phyloP scores from a whole-genome alignment of 305 asterid genomes.

The Petunia hybrid region DNA sequence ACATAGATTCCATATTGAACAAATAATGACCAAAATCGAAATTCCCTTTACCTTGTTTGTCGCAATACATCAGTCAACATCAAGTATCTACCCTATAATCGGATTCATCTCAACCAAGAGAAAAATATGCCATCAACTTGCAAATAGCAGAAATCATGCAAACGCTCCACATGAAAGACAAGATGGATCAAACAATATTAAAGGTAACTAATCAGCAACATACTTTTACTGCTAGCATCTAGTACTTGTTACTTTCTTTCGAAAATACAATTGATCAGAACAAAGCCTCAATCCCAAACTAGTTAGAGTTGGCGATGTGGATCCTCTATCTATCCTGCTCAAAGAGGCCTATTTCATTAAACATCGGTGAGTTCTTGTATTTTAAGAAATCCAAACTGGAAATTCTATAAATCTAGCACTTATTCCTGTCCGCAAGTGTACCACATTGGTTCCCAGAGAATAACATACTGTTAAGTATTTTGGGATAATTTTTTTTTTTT shows the following conservation, averaged over 20 bases:
- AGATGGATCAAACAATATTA: not conserved
- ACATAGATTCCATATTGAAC: not conserved
- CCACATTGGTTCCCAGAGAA: no score
- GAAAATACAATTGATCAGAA: conserved; percentile 8
- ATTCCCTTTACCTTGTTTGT: conserved; percentile 16
- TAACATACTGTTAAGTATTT: no score
- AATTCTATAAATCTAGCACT: not conserved
- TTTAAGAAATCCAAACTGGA: not conserved
- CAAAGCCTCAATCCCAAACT: not conserved
- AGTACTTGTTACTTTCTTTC: not conserved
- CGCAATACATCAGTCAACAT: conserved; percentile 14
- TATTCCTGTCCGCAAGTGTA: not conserved
- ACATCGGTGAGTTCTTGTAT: not conserved
- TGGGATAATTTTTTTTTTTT: no score
- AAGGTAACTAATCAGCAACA: conserved; percentile 23
- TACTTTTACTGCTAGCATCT: not conserved
- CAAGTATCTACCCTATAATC: conserved; percentile 22
- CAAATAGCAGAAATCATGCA: not conserved
- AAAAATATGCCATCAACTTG: not conserved
- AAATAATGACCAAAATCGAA: conserved; percentile 7
- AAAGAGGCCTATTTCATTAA: not conserved
- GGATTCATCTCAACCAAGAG: conserved; percentile 18
- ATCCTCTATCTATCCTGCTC: not conserved
- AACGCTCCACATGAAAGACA: conserved; percentile 18
- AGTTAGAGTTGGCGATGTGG: not conserved